These are phyloP conservation scores for Iris pallida DNA, from an alignment of 116 monocot species.

Conservation along the genomic window DNA sequence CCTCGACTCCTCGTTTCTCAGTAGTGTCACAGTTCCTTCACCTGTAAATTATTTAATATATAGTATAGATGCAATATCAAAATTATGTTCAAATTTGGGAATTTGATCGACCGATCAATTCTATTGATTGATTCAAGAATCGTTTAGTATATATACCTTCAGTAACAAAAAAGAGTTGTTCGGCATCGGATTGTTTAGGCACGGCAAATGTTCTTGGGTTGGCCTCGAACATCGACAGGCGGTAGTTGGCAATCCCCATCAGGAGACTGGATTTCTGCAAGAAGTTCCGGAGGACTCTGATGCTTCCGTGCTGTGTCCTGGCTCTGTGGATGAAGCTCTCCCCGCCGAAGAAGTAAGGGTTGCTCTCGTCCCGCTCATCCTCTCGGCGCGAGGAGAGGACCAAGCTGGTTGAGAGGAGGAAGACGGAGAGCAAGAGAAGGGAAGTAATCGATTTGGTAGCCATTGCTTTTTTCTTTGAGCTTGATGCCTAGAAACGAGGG, in stretches of 20 bases:
- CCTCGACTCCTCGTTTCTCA: not conserved
- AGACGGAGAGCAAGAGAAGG: not conserved
- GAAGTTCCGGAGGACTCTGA: conserved; percentile 32
- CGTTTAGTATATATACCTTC: conserved; percentile 21
- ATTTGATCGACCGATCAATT: not conserved
- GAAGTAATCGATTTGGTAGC: no score
- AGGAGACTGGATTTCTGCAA: conserved; percentile 25
- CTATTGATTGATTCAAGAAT: not conserved
- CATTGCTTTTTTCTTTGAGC: no score
- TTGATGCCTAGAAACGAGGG: no score
- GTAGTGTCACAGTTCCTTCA: conserved; percentile 24
- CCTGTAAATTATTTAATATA: conserved; percentile 13
- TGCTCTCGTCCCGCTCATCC: not conserved
- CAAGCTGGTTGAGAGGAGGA: not conserved
- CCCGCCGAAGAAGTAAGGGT: conserved; percentile 21
- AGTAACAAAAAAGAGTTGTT: conserved; percentile 29
- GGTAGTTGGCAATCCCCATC: conserved; percentile 37
- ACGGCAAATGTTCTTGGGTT: conserved; percentile 36
- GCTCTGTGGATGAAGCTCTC: conserved; percentile 29
- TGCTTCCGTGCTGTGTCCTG: conserved; percentile 27
- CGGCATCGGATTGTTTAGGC: conserved; percentile 45
- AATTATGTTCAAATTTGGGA: not conserved
- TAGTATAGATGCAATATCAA: not conserved
- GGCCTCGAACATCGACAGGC: conserved; percentile 24
- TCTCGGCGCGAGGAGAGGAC: not conserved